Conservation (phyloP, 2,329 filamentous ascomycete species). For the Tolypocladium paradoxum region DNA sequence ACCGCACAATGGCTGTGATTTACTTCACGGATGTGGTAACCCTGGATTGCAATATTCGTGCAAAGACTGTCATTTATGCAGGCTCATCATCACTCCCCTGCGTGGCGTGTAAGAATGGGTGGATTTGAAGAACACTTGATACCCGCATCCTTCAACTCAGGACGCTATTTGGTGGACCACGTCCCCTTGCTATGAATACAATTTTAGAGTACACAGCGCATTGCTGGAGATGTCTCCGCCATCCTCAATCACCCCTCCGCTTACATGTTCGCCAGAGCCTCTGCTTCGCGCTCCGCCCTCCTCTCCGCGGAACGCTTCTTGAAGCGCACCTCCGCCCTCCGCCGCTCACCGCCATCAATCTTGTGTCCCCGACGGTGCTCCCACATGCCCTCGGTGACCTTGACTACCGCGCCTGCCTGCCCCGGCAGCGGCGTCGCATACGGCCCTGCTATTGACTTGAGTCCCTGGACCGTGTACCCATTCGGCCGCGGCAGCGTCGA, state of each 20-base stretch:
- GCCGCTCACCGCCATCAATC: conserved; percentile 92
- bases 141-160: neutral
- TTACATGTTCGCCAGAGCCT: conserved; percentile 23
- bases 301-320: conserved; percentile 75
- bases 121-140: neutral
- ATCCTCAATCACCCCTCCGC: neutral
- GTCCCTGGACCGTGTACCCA: conserved; percentile 55
- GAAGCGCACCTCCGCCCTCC: conserved; percentile 73
- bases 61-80: no score
- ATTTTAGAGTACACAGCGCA: neutral
- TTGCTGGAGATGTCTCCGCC: conserved; percentile 11
- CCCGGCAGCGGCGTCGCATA: conserved; percentile 60
- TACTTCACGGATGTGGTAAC: no score
- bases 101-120: neutral
- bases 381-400: conserved; percentile 81
- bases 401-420: conserved; percentile 53
- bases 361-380: conserved; percentile 79
- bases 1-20: no score
- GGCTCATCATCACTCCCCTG: neutral
- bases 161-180: neutral
- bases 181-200: neutral
- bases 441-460: conserved; percentile 62
- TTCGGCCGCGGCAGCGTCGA: conserved; percentile 18
- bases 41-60: no score
- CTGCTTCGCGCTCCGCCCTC: conserved; percentile 50